phyloP scores from a whole-genome alignment of 768 basidiomycete species.

The Lactifluus hygrophoroides region DNA sequence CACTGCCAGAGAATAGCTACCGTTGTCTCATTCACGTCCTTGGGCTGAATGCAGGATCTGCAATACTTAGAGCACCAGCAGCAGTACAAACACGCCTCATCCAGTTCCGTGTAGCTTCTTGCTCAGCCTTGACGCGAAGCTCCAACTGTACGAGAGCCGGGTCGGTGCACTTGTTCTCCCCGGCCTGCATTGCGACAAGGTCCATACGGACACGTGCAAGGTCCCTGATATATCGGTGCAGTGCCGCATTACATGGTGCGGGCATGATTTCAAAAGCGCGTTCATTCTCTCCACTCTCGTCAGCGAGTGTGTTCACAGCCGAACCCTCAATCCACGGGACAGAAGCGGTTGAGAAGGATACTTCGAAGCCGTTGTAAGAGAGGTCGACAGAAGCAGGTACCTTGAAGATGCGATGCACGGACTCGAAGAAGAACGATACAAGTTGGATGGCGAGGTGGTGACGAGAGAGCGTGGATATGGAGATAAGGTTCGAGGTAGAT shows the following conservation, averaged over 20 bases:
- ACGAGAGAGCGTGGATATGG: neutral
- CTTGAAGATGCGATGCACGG: conserved; percentile 8
- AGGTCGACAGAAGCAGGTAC: conserved; percentile 7
- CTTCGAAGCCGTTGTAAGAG: conserved; percentile 9
- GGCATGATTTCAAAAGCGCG: conserved; percentile 5
- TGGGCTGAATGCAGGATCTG: conserved; percentile 10
- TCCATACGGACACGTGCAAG: conserved; percentile 8
- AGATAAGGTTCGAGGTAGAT: neutral
- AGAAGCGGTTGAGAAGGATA: conserved; percentile 2
- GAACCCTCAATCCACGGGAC: neutral
- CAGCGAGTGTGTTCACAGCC: neutral
- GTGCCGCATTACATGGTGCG: neutral
- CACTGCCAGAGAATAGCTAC: no score
- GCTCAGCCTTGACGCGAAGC: conserved; percentile 2
- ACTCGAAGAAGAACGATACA: conserved; percentile 11
- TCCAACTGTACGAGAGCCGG: neutral
- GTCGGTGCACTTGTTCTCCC: neutral
- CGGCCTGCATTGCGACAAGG: neutral
- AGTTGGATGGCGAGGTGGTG: conserved; percentile 5
- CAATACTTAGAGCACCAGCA: conserved; percentile 13
- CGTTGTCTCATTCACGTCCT: no score
- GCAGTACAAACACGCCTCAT: neutral
- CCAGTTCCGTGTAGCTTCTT: conserved; percentile 6
- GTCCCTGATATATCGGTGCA: conserved; percentile 11
- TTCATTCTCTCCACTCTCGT: neutral